phyloP scores from a whole-genome alignment of 2,329 filamentous ascomycete genomes.

The Fusarium brevicatenulatum region DNA sequence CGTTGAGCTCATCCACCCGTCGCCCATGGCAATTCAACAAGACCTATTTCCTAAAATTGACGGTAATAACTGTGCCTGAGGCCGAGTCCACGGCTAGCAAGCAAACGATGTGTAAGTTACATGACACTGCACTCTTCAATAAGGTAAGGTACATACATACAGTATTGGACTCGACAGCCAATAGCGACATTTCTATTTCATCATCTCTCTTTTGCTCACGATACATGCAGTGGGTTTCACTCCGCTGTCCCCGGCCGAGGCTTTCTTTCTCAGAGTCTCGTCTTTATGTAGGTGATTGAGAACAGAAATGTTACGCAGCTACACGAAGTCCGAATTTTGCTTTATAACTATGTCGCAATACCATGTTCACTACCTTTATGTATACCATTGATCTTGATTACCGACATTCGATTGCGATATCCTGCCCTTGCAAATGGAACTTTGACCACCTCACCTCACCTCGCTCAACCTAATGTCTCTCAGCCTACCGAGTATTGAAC shows the following conservation, averaged over 20 bases:
- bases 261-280: constrained; percentile 2
- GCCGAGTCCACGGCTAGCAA: constrained; percentile 2
- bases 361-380: not conserved
- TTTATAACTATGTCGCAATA: not conserved
- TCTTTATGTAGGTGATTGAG: constrained; percentile 13
- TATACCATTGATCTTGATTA: constrained; percentile 17
- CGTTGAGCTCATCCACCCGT: constrained; percentile 34
- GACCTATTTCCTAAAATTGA: constrained; percentile 12
- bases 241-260: constrained; percentile 25
- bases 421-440: constrained; percentile 25
- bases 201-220: constrained; percentile 1
- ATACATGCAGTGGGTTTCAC: constrained; percentile 7
- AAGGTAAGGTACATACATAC: not conserved
- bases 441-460: constrained; percentile 21
- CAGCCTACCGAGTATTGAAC: not conserved
- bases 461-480: not conserved
- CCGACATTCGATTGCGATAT: constrained; percentile 22
- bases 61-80: constrained; percentile 21
- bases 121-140: constrained; percentile 10
- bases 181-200: constrained; percentile 20
- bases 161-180: constrained; percentile 17
- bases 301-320: not conserved
- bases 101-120: constrained; percentile 28
- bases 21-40: constrained; percentile 41
- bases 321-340: not conserved